Percentiles rank a stretch among this genome's conserved stretches.
These are phyloP conservation scores for Thielaviopsis punctulata DNA, from an alignment of 2,329 filamentous ascomycete species.

Conservation along the genomic window DNA sequence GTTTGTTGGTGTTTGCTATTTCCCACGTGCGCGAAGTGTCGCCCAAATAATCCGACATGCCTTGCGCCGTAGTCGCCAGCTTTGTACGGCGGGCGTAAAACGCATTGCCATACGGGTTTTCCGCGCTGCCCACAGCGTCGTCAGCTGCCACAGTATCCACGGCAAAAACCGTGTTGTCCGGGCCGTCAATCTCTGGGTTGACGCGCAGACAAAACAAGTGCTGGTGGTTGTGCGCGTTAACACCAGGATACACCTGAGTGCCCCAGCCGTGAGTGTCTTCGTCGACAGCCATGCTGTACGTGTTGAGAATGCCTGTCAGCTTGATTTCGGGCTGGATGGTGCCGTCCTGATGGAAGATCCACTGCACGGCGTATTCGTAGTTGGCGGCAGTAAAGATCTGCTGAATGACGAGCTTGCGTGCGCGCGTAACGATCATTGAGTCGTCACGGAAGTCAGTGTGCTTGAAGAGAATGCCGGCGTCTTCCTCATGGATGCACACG, in stretches of 20 bases:
- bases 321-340: slow-evolving; percentile 85
- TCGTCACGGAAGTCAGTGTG: slow-evolving; percentile 88
- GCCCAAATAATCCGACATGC: slow-evolving; percentile 67
- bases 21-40: slow-evolving; percentile 73
- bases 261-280: slow-evolving; percentile 80
- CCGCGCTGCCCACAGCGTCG: slow-evolving; percentile 54
- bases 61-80: slow-evolving; percentile 50
- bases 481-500: slow-evolving; percentile 90
- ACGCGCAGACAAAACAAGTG: slow-evolving; percentile 85
- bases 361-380: slow-evolving; percentile 72
- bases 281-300: slow-evolving; percentile 61
- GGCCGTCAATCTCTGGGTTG: slow-evolving; percentile 74
- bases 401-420: slow-evolving; percentile 69
- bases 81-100: slow-evolving; percentile 77
- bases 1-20: slow-evolving; percentile 64
- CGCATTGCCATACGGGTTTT: slow-evolving; percentile 81
- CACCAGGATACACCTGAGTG: slow-evolving; percentile 74
- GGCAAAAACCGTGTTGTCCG: slow-evolving; percentile 70
- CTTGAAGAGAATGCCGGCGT: slow-evolving; percentile 83
- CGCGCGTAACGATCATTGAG: slow-evolving; percentile 69
- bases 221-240: slow-evolving; percentile 92
- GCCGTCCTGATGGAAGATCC: slow-evolving; percentile 85
- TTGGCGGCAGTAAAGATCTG: slow-evolving; percentile 93
- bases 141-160: slow-evolving; percentile 56
- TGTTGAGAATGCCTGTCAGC: slow-evolving; percentile 84